These are phyloP conservation scores for Nakataea oryzae DNA, from an alignment of 2,329 filamentous ascomycete species.

Conservation along the genomic window DNA sequence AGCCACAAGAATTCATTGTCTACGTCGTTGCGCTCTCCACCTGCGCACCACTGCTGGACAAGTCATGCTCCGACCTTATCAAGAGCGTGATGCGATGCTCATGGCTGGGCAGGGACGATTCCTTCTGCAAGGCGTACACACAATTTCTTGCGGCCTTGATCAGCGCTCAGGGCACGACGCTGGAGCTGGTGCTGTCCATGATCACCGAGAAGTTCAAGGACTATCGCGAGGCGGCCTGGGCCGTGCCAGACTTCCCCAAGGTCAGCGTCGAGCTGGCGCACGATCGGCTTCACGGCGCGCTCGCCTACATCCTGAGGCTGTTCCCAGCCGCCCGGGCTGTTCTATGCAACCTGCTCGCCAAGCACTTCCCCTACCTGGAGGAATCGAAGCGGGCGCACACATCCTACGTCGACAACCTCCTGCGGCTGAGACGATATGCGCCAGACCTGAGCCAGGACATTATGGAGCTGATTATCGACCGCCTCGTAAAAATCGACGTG, in stretches of 20 bases:
- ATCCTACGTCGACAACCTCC: constrained; percentile 77
- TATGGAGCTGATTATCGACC: constrained; percentile 71
- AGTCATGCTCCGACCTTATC: constrained; percentile 48
- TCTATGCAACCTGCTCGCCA: constrained; percentile 54
- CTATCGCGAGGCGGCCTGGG: constrained; percentile 32
- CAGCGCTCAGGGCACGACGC: constrained; percentile 60
- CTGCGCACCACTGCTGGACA: constrained; percentile 49
- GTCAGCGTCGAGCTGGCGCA: constrained; percentile 58
- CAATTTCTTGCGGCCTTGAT: constrained; percentile 63
- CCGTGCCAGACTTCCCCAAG: constrained; percentile 39
- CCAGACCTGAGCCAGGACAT: constrained; percentile 71
- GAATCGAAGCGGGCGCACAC: constrained; percentile 72
- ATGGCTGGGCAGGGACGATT: constrained; percentile 55
- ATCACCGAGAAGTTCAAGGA: constrained; percentile 68
- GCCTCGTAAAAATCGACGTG: constrained; percentile 87
- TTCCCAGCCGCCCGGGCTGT: constrained; percentile 69
- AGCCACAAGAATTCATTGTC: constrained; percentile 44
- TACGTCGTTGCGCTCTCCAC: constrained; percentile 55
- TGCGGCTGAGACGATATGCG: constrained; percentile 67
- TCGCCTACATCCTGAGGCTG: constrained; percentile 68
- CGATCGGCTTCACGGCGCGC: constrained; percentile 61
- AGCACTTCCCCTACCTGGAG: constrained; percentile 65
- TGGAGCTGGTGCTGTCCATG: constrained; percentile 65
- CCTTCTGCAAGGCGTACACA: constrained; percentile 57
- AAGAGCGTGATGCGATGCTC: constrained; percentile 47